Evolutionary conservation across 331 rosid genomes (phyloP).

Genomic region (Cydonia oblonga): DNA sequence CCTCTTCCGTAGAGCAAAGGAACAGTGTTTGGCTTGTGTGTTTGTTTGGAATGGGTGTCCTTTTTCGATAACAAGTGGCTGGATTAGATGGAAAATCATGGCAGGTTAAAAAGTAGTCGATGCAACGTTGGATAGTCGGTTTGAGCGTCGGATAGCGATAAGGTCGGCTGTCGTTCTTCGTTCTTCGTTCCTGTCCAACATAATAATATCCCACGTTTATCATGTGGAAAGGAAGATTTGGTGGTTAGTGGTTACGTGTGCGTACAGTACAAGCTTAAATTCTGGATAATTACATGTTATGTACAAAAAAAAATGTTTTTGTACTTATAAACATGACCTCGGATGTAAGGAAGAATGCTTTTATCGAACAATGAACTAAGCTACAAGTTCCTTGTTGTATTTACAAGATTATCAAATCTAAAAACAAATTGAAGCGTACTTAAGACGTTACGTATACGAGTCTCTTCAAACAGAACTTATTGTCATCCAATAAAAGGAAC

Average conservation of each 20-base stretch:
- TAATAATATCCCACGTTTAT: background rate
- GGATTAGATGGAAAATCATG: background rate
- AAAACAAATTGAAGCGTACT: background rate
- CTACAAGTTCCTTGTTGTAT: background rate
- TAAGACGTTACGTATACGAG: too few species aligned
- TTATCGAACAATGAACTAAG: too few species aligned
- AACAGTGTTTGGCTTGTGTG: background rate
- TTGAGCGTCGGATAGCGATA: background rate
- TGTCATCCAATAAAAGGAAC: background rate
- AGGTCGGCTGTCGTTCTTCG: background rate
- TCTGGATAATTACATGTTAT: background rate
- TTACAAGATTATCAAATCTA: background rate
- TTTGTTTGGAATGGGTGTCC: background rate
- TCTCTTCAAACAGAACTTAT: too few species aligned
- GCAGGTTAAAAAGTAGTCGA: background rate
- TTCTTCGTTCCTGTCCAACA: too few species aligned
- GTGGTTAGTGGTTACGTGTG: background rate
- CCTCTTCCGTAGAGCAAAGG: background rate
- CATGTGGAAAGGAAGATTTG: background rate
- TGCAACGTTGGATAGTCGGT: background rate
- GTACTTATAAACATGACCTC: accelerated
- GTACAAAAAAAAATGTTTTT: background rate
- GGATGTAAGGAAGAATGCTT: too few species aligned
- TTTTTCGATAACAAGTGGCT: background rate
- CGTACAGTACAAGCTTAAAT: background rate